A percentile compares a stretch with the other conserved stretches of the same genome.
phyloP scores from a whole-genome alignment of 2,329 filamentous ascomycete genomes.

The Hypoxylon sp. region DNA sequence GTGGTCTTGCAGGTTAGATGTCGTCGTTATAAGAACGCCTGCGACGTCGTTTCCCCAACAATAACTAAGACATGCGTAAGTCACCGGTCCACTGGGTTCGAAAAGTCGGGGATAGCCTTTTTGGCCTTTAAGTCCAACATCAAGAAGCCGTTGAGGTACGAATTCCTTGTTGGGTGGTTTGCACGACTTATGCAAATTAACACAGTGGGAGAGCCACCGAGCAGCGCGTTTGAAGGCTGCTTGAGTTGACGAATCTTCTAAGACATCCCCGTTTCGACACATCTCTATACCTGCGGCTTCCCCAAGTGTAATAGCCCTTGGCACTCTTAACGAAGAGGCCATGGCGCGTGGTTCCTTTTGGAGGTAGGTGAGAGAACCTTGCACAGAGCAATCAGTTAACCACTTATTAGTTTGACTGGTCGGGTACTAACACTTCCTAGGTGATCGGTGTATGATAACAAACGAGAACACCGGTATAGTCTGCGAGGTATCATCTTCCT shows the following conservation, averaged over 20 bases:
- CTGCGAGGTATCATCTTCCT: neutral
- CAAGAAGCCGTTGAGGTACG: neutral
- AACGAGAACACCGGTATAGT: neutral
- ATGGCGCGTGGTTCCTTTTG: neutral
- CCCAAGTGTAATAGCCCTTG: neutral
- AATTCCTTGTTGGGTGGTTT: neutral
- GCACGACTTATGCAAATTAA: neutral
- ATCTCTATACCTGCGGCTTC: neutral
- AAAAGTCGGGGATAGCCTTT: neutral
- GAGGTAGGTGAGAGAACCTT: no score
- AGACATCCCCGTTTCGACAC: neutral
- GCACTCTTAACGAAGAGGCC: neutral
- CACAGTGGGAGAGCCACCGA: neutral
- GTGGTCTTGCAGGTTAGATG: neutral
- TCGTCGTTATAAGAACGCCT: neutral
- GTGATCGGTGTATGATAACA: neutral
- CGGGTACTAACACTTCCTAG: neutral
- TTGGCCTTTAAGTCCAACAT: neutral
- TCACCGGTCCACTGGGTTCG: neutral
- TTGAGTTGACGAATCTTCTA: neutral
- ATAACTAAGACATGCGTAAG: neutral
- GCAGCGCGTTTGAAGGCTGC: neutral
- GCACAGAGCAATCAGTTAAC: neutral
- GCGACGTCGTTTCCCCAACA: neutral
- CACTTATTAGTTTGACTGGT: neutral